Evolutionary conservation across 140 eudicot genomes (phyloP).

Genomic region (Oenanthe javanica): DNA sequence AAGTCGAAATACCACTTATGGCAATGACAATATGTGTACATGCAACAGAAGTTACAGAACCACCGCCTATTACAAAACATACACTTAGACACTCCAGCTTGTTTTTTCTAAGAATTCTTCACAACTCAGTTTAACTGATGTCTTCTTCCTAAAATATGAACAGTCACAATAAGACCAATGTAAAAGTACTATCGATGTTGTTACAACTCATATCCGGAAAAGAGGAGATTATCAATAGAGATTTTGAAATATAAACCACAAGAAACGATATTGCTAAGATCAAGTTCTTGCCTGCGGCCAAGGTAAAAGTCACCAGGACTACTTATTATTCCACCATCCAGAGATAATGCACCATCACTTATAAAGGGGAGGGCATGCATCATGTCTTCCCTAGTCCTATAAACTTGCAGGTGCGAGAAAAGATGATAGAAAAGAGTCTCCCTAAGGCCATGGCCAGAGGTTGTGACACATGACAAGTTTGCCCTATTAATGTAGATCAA

Average conservation of each 20-base stretch:
- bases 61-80: neutral
- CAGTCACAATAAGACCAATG: neutral
- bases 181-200: neutral
- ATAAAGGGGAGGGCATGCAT: too few species aligned
- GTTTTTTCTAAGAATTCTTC: neutral
- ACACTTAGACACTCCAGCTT: neutral
- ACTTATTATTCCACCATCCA: too few species aligned
- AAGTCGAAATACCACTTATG: neutral
- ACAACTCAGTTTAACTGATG: neutral
- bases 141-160: neutral
- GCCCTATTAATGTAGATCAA: too few species aligned
- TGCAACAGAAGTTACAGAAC: neutral
- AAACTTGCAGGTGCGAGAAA: too few species aligned
- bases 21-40: neutral
- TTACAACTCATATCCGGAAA: neutral
- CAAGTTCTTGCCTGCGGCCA: slow-evolving; percentile 42
- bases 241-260: neutral
- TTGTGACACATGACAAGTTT: too few species aligned
- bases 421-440: too few species aligned
- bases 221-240: neutral
- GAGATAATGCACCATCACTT: too few species aligned
- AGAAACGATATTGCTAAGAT: neutral
- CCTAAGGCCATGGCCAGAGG: too few species aligned
- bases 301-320: slow-evolving; percentile 36
- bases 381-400: too few species aligned